Evolutionary conservation across 768 basidiomycete species (phyloP), one percentile per base, ranked within the genome.

Genomic region (Suillus alpinus): DNA sequence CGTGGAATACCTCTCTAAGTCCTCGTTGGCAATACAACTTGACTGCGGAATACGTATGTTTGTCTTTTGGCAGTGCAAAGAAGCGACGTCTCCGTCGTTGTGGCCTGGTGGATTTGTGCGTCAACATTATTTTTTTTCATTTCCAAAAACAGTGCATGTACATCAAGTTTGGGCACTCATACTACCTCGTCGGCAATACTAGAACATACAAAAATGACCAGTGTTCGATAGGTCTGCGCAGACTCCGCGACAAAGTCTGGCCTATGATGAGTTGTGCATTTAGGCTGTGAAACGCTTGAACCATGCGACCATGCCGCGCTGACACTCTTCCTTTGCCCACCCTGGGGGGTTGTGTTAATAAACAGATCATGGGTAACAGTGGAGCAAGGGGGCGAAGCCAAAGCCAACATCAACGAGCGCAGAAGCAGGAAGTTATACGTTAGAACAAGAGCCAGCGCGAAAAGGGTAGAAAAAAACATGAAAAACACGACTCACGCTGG

Each of bases 261-360:
- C 41, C n/a, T 18, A 40, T n/a, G 58, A 50, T 29, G n/a, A 13
- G n/a, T n/a, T 34, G 26, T 67, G 41, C 69, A 69, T 47, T 26
- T 9, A 16, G 23, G 46, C 14, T 29, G 14, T 47, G 14, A 29
- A 47, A 47, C 46, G 13, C 3, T 26, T 70, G 65, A 82, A 82
- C 80, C 81, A 83, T 3, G 62, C 68, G 13, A 78, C 63, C 20
- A 82, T 70, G 55, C 77, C 76, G 2, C 76, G 71, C 6, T 81
- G 81, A 9, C 78, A 78, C 57, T 82, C 78, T 62, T 83, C 82
- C 65, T 82, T 82, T 1, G 80, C 80, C 82, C 81, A 82, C 16
- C 46, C 26, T 47, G 7, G 14, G 8, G 13, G 6, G 23, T 46
- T 10, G n/a, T 23, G 13, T 26, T 16, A 26, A 26, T 16, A 47